Evolutionary conservation across 1,284 basidiomycete genomes (phyloP).

Genomic region (Ceratobasidium papillatum): DNA sequence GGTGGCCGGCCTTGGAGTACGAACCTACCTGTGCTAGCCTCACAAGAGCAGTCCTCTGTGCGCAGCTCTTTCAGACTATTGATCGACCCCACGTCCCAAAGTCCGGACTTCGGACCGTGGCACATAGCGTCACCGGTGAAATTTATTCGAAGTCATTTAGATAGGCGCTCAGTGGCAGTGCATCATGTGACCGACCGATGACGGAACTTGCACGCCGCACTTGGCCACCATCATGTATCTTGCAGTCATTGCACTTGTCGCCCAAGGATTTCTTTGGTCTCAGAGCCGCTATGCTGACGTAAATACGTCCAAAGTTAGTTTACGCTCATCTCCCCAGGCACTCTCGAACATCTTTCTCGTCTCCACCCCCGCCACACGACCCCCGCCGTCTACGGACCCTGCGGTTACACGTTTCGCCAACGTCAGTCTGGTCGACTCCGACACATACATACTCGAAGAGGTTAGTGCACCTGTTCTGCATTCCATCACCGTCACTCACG

Average conservation of each 20-base stretch:
- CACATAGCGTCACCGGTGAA: constrained; percentile 1
- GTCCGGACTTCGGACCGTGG: constrained; percentile 10
- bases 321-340: background rate
- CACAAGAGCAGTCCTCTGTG: no score
- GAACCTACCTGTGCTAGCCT: no score
- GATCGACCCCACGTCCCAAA: constrained; percentile 5
- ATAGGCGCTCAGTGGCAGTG: constrained; percentile 33
- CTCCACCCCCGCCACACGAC: background rate
- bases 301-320: background rate
- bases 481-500: constrained; percentile 13
- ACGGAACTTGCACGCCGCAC: background rate
- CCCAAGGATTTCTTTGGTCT: constrained; percentile 43
- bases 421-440: background rate
- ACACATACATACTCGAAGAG: constrained; percentile 8
- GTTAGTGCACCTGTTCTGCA: background rate
- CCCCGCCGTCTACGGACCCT: constrained; percentile 5
- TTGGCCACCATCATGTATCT: constrained; percentile 30
- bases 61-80: background rate
- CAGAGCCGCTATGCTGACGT: constrained; percentile 42
- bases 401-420: background rate
- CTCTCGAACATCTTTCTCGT: background rate
- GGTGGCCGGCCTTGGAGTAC: background rate
- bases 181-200: constrained; percentile 25
- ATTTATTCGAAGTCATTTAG: no score
- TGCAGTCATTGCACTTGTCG: constrained; percentile 9